Percentiles rank a stretch among this genome's conserved stretches.
phyloP scores from a whole-genome alignment of 768 basidiomycete genomes.

The Dendrothele bispora region DNA sequence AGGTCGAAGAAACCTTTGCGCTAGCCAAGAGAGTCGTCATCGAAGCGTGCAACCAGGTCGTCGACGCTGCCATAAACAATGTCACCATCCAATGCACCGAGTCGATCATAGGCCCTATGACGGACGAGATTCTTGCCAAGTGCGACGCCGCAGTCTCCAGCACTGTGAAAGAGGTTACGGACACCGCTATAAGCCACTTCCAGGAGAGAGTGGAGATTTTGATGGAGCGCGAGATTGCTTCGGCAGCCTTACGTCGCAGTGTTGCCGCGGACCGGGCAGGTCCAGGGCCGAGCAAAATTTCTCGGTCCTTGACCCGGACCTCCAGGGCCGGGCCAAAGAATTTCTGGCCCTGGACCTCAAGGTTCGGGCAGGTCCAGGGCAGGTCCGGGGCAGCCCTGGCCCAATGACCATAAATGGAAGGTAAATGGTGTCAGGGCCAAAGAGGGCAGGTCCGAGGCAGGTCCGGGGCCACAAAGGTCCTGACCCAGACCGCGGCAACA shows the following conservation, averaged over 20 bases:
- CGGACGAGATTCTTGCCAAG: not conserved
- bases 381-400: too few species aligned
- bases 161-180: not conserved
- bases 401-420: too few species aligned
- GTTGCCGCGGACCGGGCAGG: too few species aligned
- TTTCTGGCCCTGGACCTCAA: too few species aligned
- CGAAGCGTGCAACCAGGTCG: not conserved
- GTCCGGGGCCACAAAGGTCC: too few species aligned
- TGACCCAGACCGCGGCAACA: not conserved
- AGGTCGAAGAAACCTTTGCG: not conserved
- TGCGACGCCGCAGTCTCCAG: not conserved
- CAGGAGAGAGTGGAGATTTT: constrained; percentile 5
- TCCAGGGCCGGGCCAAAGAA: too few species aligned
- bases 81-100: not conserved
- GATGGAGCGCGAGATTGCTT: constrained; percentile 4
- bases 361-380: too few species aligned
- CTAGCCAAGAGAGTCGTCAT: not conserved
- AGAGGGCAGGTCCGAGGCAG: too few species aligned
- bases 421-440: too few species aligned
- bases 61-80: not conserved
- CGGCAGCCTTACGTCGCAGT: not conserved
- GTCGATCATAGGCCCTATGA: constrained; percentile 1
- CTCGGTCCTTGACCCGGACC: too few species aligned
- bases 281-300: too few species aligned
- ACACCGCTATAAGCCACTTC: not conserved